Base-by-base conservation (phyloP, 306 rosid species). In the Prunus armeniaca region DNA sequence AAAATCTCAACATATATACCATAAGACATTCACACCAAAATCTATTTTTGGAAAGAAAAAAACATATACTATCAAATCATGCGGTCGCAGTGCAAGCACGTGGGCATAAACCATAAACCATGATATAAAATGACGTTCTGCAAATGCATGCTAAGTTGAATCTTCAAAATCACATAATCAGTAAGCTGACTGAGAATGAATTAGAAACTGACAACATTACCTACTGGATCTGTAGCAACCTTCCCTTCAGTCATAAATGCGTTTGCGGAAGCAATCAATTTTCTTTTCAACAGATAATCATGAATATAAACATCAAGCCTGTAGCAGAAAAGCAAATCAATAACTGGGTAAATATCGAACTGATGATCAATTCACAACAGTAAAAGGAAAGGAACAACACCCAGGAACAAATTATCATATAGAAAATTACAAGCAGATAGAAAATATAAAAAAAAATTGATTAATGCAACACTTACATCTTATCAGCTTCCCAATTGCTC, bases 231-330 rank as follows among this genome's bases (percentile, higher is more conserved):
- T 1, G 97, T 86, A 69, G 98, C 88, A 76, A 94, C 97, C 82
- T 94, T 91, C 84, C 98, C 98, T 87, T 94, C 98, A 52, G 86
- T 86, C 96, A 91, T 94, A 89, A 94, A 91, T 55, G 96, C 86
- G 77, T 94, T 88, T 4, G 98, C 98, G 13, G 98, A 91, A 76
- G 81, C 87, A 72, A 85, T 87, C 85, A 91, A 81, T 81, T 94
- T 94, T 84, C 93, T 88, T 91, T 91, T 94, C 88, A 91, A 75
- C 86, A 94, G 83, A 76, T 91, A 94, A 86, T 94, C 98, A 79
- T 91, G 93, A 73, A 94, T 91, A 73, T 91, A 94, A 56, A 90
- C 98, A 94, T 94, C 98, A 78, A 94, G 94, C 98, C 98, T 94
- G 65, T 67, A 11, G 50, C 67, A 76, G 30, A 75, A 28, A 69